Percentiles rank a stretch among this genome's conserved stretches.
Conservation (phyloP, 805 yeast genomes). For the Candida silvicultrix region DNA sequence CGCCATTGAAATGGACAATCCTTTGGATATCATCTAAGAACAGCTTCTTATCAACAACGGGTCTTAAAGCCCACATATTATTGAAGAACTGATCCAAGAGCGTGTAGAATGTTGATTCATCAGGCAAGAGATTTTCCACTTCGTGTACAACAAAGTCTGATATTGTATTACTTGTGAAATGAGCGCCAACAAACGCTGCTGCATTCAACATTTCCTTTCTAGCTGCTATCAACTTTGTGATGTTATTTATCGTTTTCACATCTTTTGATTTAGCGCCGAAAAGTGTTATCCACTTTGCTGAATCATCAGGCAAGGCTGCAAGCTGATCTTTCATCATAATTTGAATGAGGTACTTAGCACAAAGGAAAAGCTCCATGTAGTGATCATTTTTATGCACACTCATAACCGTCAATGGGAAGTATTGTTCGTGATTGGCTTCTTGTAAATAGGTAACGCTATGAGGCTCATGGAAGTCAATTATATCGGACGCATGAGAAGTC, state of each 20-base stretch:
- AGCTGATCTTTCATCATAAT: background rate
- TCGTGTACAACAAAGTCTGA: slow-evolving; percentile 24
- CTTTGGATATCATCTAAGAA: slow-evolving; percentile 23
- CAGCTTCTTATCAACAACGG: slow-evolving; percentile 34
- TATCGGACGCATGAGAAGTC: background rate
- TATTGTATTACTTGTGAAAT: slow-evolving; percentile 12
- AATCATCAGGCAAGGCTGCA: slow-evolving; percentile 10
- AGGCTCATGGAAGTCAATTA: slow-evolving; percentile 10
- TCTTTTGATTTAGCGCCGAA: slow-evolving; percentile 9
- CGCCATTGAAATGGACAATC: slow-evolving; percentile 30
- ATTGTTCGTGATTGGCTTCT: slow-evolving; percentile 13
- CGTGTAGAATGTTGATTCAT: slow-evolving; percentile 29
- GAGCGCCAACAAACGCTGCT: slow-evolving; percentile 4
- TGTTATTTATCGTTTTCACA: slow-evolving; percentile 1
- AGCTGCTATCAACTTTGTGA: slow-evolving; percentile 2
- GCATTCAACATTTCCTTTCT: slow-evolving; percentile 1
- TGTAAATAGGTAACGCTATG: slow-evolving; percentile 10
- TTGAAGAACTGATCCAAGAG: slow-evolving; percentile 34
- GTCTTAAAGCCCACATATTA: slow-evolving; percentile 37
- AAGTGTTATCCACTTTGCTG: slow-evolving; percentile 13
- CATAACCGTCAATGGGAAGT: slow-evolving; percentile 10
- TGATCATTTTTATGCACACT: slow-evolving; percentile 12
- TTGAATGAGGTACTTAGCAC: slow-evolving; percentile 7
- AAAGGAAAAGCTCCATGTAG: slow-evolving; percentile 11
- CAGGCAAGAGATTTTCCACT: slow-evolving; percentile 30